A percentile compares a stretch with the other conserved stretches of the same genome.
These are phyloP conservation scores for Grigorovia humatica DNA, from an alignment of 805 yeast genomes.

Conservation along the genomic window DNA sequence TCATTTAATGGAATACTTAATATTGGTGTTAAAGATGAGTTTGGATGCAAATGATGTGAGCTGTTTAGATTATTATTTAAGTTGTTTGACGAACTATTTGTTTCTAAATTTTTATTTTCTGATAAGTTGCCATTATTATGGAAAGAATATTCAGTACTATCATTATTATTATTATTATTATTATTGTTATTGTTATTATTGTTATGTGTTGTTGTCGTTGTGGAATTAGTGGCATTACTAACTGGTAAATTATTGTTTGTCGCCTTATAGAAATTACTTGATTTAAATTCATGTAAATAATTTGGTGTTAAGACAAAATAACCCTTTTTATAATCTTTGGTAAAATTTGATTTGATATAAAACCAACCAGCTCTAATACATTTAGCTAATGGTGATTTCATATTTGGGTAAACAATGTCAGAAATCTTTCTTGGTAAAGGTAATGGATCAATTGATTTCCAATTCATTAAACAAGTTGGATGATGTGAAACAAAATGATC, in stretches of 20 bases:
- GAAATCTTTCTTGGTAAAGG: constrained; percentile 38
- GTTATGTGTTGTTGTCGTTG: too few relatives aligned
- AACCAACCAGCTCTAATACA: constrained; percentile 50
- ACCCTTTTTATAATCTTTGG: constrained; percentile 51
- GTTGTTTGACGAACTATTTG: not conserved
- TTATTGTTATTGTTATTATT: not conserved
- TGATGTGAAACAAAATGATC: constrained; percentile 47
- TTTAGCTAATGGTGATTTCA: constrained; percentile 39
- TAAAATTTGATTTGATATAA: constrained; percentile 51
- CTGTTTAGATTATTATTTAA: not conserved
- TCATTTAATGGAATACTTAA: constrained; percentile 33
- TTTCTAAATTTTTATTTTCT: not conserved
- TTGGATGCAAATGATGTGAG: constrained; percentile 1
- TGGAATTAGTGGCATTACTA: too few relatives aligned
- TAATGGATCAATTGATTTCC: constrained; percentile 31
- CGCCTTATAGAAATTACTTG: constrained; percentile 24
- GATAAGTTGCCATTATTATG: not conserved
- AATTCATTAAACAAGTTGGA: constrained; percentile 31
- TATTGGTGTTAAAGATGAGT: constrained; percentile 30
- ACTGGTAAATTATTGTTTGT: not conserved
- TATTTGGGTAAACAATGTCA: constrained; percentile 45
- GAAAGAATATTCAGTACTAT: not conserved
- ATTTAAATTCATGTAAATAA: constrained; percentile 56
- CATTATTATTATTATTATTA: not conserved
- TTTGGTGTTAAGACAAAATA: constrained; percentile 62